These are phyloP conservation scores for Serendipita indica DNA, from an alignment of 768 basidiomycete genomes.

Conservation along the genomic window DNA sequence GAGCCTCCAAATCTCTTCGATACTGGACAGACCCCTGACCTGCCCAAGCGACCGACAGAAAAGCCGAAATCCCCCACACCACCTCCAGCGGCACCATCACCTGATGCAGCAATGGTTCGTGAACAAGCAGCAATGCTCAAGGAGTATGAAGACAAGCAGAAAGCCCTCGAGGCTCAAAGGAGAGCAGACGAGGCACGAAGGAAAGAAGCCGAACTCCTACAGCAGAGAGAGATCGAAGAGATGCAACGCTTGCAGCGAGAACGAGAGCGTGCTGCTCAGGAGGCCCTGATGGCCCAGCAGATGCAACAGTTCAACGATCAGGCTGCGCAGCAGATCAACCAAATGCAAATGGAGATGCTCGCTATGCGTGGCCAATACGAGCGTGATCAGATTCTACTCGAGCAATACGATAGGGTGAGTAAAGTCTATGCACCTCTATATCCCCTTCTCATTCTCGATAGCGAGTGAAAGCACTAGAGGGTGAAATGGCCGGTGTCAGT, in stretches of 20 bases:
- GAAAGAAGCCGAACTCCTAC: slow-evolving; percentile 57
- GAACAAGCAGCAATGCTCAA: slow-evolving; percentile 92
- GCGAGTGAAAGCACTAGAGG: slow-evolving; percentile 92
- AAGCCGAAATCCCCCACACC: slow-evolving; percentile 35
- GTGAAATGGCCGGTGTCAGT: slow-evolving; percentile 62
- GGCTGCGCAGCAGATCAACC: slow-evolving; percentile 55
- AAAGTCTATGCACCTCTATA: neutral
- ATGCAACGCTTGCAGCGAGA: slow-evolving; percentile 80
- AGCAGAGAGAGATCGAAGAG: slow-evolving; percentile 79
- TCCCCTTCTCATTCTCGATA: slow-evolving; percentile 22
- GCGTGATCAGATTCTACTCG: slow-evolving; percentile 90
- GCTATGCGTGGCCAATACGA: slow-evolving; percentile 95
- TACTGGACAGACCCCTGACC: slow-evolving; percentile 35
- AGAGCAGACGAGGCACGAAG: slow-evolving; percentile 75
- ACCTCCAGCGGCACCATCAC: slow-evolving; percentile 55
- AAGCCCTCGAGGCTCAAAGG: slow-evolving; percentile 63
- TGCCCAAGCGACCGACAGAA: slow-evolving; percentile 15
- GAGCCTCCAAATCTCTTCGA: slow-evolving; percentile 94
- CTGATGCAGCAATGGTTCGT: slow-evolving; percentile 55
- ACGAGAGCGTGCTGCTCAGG: slow-evolving; percentile 74
- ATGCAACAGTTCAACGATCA: slow-evolving; percentile 70
- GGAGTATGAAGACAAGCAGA: slow-evolving; percentile 91
- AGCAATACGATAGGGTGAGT: slow-evolving; percentile 89
- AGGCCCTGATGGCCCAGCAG: slow-evolving; percentile 52
- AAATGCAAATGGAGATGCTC: slow-evolving; percentile 80